phyloP scores from a whole-genome alignment of 345 rosid genomes.

The Aegle marmelos region DNA sequence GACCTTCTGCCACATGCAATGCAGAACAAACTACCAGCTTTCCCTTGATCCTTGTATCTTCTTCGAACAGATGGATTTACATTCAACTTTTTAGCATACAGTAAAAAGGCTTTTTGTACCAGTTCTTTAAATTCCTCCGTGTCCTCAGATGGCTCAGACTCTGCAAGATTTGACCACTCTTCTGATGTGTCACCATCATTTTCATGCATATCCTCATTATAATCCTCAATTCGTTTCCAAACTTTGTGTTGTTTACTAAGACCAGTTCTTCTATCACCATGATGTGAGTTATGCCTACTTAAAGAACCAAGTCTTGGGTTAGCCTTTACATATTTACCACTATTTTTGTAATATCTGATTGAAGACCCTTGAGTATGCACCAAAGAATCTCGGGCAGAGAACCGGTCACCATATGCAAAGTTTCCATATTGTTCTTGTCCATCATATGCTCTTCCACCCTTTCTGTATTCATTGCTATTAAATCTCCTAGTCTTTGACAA shows the following conservation, averaged over 20 bases:
- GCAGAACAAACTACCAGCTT: constrained; percentile 73
- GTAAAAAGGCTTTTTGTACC: constrained; percentile 53
- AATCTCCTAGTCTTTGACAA: constrained; percentile 25
- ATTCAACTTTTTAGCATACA: constrained; percentile 49
- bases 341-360: constrained; percentile 30
- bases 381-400: constrained; percentile 31
- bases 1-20: constrained; percentile 68
- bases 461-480: constrained; percentile 32
- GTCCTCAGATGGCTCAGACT: constrained; percentile 42
- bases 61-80: constrained; percentile 38
- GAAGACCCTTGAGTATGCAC: constrained; percentile 31
- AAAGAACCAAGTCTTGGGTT: constrained; percentile 28
- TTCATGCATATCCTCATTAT: constrained; percentile 28
- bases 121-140: constrained; percentile 56
- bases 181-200: constrained; percentile 36
- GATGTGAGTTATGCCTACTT: constrained; percentile 29
- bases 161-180: constrained; percentile 26
- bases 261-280: constrained; percentile 36
- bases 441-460: constrained; percentile 32
- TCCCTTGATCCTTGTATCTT: constrained; percentile 69
- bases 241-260: constrained; percentile 31
- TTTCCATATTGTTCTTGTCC: constrained; percentile 24
- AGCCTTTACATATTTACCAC: constrained; percentile 31
- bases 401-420: constrained; percentile 30
- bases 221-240: constrained; percentile 47